Base-by-base conservation (phyloP, 305 asterid genomes). In the Nicotiana rustica region DNA sequence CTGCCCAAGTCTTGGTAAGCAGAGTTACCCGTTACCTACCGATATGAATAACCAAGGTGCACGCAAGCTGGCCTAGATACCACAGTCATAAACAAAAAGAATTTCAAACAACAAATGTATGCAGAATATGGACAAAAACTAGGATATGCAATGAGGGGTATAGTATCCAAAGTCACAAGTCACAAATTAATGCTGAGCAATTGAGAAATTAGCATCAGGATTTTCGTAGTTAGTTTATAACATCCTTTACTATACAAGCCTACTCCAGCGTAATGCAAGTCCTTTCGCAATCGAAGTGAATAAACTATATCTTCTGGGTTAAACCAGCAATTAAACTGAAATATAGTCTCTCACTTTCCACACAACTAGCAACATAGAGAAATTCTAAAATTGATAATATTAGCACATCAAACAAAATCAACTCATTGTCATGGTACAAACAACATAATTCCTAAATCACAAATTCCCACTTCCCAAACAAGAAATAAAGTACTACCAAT, bases 181-280 rank as follows among this genome's bases (percentile, higher is more conserved):
- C 19, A 29, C 25, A 75, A 52, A 18, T 25, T 4, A 0, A 5
- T 49, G 41, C 18, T 57, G n/a, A 35, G 17, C 25, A 12, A 19
- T n/a, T 71, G 18, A 75, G 44, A 25, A 75, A 60, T 25, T 49
- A 49, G 21, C 64, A 75, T 3, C 64, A 21, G 64, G 79, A 75
- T 75, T 61, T 75, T 75, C 60, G 14, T 59, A 25, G 62, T 73
- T 73, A 2, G 21, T 49, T 49, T 49, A 38, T 35, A 47, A 75
- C 64, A 49, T 75, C 64, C 79, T 49, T 49, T 52, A 75, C 14
- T 73, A 25, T 21, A 49, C 44, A 73, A 49, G n/a, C 41, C 79
- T 73, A 59, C 15, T 21, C 64, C 38, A 73, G 31, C 79, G 25
- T 73, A 41, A 52, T 14, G 44, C 64, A 75, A 75, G 55, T 52